These are phyloP conservation scores for Penicillium sp. DNA, from an alignment of 2,329 filamentous ascomycete species.

Conservation along the genomic window DNA sequence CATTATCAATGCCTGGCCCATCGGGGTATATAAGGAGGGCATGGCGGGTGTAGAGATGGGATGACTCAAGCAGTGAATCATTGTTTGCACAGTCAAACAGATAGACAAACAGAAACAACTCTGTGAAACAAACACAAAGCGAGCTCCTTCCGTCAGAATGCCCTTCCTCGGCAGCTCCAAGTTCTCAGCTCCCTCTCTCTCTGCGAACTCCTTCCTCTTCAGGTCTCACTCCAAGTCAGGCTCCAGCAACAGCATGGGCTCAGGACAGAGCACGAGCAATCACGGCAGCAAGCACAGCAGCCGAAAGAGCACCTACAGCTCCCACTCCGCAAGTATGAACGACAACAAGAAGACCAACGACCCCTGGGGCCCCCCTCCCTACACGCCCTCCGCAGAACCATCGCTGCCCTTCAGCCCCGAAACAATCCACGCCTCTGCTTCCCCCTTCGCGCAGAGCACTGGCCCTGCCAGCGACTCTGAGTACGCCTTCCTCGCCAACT, in stretches of 20 bases:
- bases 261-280: neutral
- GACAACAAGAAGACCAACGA: neutral
- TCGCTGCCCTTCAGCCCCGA: conserved; percentile 2
- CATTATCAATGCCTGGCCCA: no score
- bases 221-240: neutral
- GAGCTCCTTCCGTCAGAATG: conserved; percentile 1
- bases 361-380: conserved; percentile 9
- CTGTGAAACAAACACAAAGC: neutral
- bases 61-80: neutral
- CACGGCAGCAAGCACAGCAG: neutral
- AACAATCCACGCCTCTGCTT: neutral
- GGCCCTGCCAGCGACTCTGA: conserved; percentile 52
- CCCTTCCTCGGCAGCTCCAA: conserved; percentile 1
- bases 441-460: neutral
- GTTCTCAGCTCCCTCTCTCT: neutral
- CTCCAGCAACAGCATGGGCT: neutral
- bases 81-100: neutral
- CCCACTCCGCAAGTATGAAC: neutral
- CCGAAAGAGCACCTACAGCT: neutral
- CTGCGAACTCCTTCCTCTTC: neutral
- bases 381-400: neutral
- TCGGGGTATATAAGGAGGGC: neutral
- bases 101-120: neutral
- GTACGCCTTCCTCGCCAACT: conserved; percentile 71
- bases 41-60: neutral